These are phyloP conservation scores for Hypomyces perniciosus DNA, from an alignment of 2,329 filamentous ascomycete species.

Conservation along the genomic window DNA sequence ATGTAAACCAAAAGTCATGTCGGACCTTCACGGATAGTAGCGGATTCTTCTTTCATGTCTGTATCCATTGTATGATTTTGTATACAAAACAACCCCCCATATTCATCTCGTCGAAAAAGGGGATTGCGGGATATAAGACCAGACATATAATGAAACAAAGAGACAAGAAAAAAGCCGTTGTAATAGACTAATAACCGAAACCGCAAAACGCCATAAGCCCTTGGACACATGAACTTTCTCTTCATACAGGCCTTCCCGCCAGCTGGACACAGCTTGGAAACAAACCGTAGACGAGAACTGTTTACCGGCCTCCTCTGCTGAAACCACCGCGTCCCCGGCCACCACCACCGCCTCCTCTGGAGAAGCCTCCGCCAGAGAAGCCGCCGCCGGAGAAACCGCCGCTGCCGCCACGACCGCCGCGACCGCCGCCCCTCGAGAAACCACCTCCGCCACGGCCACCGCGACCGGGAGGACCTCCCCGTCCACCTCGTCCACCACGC, in stretches of 20 bases:
- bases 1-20: background rate
- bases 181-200: slow-evolving; percentile 11
- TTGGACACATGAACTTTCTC: slow-evolving; percentile 10
- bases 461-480: slow-evolving; percentile 33
- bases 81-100: background rate
- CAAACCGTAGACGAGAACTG: background rate
- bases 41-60: background rate
- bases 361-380: slow-evolving; percentile 25
- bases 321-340: slow-evolving; percentile 26
- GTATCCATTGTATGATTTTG: background rate
- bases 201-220: slow-evolving; percentile 13
- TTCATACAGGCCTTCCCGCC: background rate
- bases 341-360: slow-evolving; percentile 20
- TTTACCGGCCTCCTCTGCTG: slow-evolving; percentile 16
- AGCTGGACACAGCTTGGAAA: background rate
- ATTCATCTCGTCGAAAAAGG: background rate
- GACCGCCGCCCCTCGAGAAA: slow-evolving; percentile 24
- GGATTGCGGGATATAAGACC: background rate
- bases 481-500: slow-evolving; percentile 29
- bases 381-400: slow-evolving; percentile 18
- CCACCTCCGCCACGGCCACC: slow-evolving; percentile 34
- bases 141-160: slow-evolving; percentile 1
- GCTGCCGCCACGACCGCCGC: slow-evolving; percentile 11
- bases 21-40: background rate
- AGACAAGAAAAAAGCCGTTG: slow-evolving; percentile 3